phyloP scores from a whole-genome alignment of 2,329 filamentous ascomycete species.

The Dactylellina leptospora region DNA sequence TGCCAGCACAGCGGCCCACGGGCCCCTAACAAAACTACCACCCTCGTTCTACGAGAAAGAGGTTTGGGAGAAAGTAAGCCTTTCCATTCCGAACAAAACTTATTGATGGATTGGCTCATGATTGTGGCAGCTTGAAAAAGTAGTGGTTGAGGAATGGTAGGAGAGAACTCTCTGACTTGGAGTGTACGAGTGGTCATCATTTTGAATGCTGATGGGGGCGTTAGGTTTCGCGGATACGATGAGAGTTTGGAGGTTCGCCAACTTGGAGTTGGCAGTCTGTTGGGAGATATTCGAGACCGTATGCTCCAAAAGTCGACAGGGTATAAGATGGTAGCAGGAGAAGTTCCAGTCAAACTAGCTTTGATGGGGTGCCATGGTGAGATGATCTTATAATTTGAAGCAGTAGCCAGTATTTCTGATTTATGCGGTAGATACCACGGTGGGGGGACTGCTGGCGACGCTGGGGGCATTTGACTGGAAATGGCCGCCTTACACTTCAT shows the following conservation, averaged over 20 bases:
- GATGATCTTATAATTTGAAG: background rate
- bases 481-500: slow-evolving; percentile 95
- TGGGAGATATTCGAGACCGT: slow-evolving; percentile 81
- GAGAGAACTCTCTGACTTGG: background rate
- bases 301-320: slow-evolving; percentile 74
- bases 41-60: slow-evolving; percentile 81
- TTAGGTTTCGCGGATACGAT: slow-evolving; percentile 82
- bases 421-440: slow-evolving; percentile 72
- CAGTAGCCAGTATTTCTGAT: background rate
- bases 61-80: slow-evolving; percentile 35
- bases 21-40: slow-evolving; percentile 78
- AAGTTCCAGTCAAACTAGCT: slow-evolving; percentile 53
- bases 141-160: slow-evolving; percentile 40
- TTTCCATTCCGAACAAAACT: background rate
- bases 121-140: slow-evolving; percentile 23
- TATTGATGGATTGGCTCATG: background rate
- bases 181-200: too few relatives aligned
- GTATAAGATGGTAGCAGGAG: slow-evolving; percentile 65
- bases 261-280: slow-evolving; percentile 82
- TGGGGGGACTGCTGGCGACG: slow-evolving; percentile 79
- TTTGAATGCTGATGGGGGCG: too few relatives aligned
- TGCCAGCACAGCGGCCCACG: slow-evolving; percentile 87
- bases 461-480: slow-evolving; percentile 79
- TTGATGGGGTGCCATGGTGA: slow-evolving; percentile 57
- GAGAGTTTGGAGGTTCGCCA: slow-evolving; percentile 88